Conservation (phyloP, 2,329 filamentous ascomycete species). For the Talaromyces sp. region DNA sequence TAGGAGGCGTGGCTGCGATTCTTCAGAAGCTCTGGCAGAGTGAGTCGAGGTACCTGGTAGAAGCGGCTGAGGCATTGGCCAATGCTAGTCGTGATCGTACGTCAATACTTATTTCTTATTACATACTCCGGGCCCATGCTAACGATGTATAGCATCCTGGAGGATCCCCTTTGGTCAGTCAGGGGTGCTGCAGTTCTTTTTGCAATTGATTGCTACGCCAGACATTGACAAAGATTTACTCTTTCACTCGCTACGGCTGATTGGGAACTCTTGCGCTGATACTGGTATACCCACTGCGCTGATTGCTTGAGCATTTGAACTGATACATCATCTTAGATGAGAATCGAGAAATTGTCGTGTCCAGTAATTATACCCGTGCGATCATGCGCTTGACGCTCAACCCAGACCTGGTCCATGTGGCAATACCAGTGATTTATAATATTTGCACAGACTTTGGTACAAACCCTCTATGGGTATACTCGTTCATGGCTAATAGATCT, state of each 20-base stretch:
- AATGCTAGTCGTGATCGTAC: slow-evolving; percentile 44
- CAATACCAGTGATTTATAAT: slow-evolving; percentile 46
- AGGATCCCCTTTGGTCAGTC: slow-evolving; percentile 38
- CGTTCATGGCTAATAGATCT: slow-evolving; percentile 21
- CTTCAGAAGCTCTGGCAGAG: slow-evolving; percentile 38
- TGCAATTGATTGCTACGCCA: slow-evolving; percentile 35
- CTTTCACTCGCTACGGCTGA: slow-evolving; percentile 41
- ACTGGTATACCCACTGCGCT: slow-evolving; percentile 29
- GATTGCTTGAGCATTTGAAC: background rate
- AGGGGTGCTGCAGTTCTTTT: slow-evolving; percentile 43
- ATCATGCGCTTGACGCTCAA: slow-evolving; percentile 37
- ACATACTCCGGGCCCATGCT: slow-evolving; percentile 7
- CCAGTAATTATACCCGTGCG: slow-evolving; percentile 37
- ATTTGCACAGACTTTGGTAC: slow-evolving; percentile 46
- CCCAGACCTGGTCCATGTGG: slow-evolving; percentile 36
- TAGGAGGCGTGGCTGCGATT: slow-evolving; percentile 29
- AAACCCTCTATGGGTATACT: background rate
- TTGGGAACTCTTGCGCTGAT: slow-evolving; percentile 48
- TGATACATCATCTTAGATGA: slow-evolving; percentile 34
- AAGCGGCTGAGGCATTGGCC: slow-evolving; percentile 38
- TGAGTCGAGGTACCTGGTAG: slow-evolving; percentile 34
- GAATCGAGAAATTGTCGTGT: slow-evolving; percentile 40
- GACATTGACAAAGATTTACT: slow-evolving; percentile 31
- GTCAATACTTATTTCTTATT: slow-evolving; percentile 20
- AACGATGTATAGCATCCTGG: slow-evolving; percentile 35